Percentiles rank a stretch among this genome's conserved stretches.
These are phyloP conservation scores for Rhizodiscina lignyota DNA, from an alignment of 495 filamentous ascomycete species.

Conservation along the genomic window DNA sequence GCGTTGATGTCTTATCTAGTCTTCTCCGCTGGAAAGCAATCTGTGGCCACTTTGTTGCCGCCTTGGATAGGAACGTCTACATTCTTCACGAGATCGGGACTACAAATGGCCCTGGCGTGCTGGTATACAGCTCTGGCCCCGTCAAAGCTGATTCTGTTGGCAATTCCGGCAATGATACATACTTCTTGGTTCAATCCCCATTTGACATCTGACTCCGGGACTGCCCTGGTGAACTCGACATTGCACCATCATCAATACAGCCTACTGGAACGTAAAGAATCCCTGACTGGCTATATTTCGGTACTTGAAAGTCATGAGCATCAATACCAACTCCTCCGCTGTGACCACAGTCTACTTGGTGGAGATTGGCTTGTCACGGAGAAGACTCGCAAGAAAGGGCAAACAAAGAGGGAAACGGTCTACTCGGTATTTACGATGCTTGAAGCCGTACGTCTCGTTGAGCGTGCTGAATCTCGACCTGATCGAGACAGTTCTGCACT, in stretches of 20 bases:
- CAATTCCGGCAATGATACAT: conserved; percentile 54
- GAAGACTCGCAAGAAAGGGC: conserved; percentile 11
- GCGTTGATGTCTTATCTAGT: conserved; percentile 40
- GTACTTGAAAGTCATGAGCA: conserved; percentile 58
- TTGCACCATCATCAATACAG: conserved; percentile 38
- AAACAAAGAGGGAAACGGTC: conserved; percentile 56
- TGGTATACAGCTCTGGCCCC: conserved; percentile 49
- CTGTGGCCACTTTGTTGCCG: conserved; percentile 32
- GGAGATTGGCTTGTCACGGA: conserved; percentile 71
- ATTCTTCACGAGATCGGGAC: conserved; percentile 49
- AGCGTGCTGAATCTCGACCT: conserved; percentile 29
- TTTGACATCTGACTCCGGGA: conserved; percentile 33
- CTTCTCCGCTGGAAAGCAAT: conserved; percentile 40
- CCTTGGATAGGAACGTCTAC: conserved; percentile 40
- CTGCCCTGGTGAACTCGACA: conserved; percentile 42
- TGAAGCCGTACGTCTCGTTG: conserved; percentile 72
- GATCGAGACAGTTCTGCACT: conserved; percentile 62
- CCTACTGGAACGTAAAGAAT: conserved; percentile 66
- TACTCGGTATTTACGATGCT: conserved; percentile 88
- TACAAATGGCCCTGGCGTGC: conserved; percentile 47
- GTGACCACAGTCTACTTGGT: conserved; percentile 84
- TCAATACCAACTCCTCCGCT: conserved; percentile 70
- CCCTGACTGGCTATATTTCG: conserved; percentile 79
- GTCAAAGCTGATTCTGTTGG: conserved; percentile 45
- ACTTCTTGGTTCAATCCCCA: conserved; percentile 57